phyloP scores from a whole-genome alignment of 805 yeast genomes.

The Saturnispora besseyi region DNA sequence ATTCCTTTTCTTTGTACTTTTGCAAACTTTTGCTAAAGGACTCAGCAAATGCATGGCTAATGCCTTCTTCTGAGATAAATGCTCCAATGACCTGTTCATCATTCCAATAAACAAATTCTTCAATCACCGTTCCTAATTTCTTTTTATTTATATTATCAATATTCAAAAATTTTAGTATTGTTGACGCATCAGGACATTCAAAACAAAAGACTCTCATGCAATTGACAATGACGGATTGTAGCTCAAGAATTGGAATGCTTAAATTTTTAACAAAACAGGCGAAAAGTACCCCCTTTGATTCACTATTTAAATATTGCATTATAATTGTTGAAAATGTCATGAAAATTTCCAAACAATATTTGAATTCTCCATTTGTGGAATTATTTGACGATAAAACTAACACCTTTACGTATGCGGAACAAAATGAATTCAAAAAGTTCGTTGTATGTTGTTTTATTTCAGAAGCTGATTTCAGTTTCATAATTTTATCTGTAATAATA shows the following conservation, averaged over 20 bases:
- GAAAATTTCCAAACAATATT: constrained; percentile 18
- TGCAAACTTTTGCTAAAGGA: not conserved
- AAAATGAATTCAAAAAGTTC: not conserved
- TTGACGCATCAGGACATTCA: constrained; percentile 4
- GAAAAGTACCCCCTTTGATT: constrained; percentile 11
- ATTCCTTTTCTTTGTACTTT: not conserved
- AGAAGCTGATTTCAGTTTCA: not conserved
- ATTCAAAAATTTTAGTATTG: not conserved
- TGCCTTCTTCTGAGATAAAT: constrained; percentile 8
- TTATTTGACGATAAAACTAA: constrained; percentile 7
- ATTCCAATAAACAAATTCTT: constrained; percentile 7
- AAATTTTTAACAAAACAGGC: constrained; percentile 14
- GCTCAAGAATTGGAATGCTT: constrained; percentile 4
- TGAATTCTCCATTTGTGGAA: constrained; percentile 5
- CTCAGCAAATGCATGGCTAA: constrained; percentile 9
- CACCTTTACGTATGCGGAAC: not conserved
- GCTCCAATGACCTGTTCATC: constrained; percentile 18
- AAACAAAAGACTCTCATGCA: constrained; percentile 18
- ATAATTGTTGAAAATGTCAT: constrained; percentile 17
- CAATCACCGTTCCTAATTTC: constrained; percentile 2
- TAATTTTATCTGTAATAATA: constrained; percentile 9
- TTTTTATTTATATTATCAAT: not conserved
- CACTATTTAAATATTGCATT: constrained; percentile 6
- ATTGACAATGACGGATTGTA: constrained; percentile 17
- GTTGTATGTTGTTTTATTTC: not conserved